Base-by-base conservation (phyloP, 306 rosid genomes). In the Mucuna pruriens region DNA sequence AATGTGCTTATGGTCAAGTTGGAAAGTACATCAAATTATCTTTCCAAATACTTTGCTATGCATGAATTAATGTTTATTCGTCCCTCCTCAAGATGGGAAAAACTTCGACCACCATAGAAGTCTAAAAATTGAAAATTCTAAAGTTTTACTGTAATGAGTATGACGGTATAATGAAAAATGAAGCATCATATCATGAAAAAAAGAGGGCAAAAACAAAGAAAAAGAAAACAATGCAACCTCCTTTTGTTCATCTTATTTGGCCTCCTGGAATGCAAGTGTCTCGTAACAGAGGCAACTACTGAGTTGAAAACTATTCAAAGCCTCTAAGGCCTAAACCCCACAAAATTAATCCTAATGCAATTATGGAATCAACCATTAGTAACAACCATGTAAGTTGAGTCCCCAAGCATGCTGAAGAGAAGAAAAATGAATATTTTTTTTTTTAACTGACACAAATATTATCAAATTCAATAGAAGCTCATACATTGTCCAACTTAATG, bases 401-500 rank as follows among this genome's bases (percentile, higher is more conserved):
- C 17, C 39, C 36, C 17, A 79, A 25, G 3, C 71, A 49, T 70
- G 58, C 72, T 38, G 10, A 29, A 19, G 54, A 45, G 42, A 26
- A 20, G 16, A 10, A 12, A 48, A 68, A 15, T 17, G 9, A 12
- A 17, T 40, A n/a, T n/a, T n/a, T 11, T 49, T 5, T 40, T 6
- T 58, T n/a, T 63, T 9, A 10, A 0, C 25, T 10, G n/a, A 17
- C 46, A 20, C 51, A 71, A 52, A 17, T 2, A 39, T 13, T 25
- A 25, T 12, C 7, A 71, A 80, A 46, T 62, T 62, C 36, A 57
- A 57, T 1, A 22, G 63, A 15, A 57, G 15, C 4, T 9, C 63
- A 57, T 57, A 23, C 63, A 57, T 58, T 58, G 36, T 57, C 40
- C 63, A 71, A 25, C 74, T 60, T 8, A 63, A 51, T 57, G 51